These are phyloP conservation scores for Alliaria petiolata DNA, from an alignment of 345 rosid genomes.

Conservation along the genomic window DNA sequence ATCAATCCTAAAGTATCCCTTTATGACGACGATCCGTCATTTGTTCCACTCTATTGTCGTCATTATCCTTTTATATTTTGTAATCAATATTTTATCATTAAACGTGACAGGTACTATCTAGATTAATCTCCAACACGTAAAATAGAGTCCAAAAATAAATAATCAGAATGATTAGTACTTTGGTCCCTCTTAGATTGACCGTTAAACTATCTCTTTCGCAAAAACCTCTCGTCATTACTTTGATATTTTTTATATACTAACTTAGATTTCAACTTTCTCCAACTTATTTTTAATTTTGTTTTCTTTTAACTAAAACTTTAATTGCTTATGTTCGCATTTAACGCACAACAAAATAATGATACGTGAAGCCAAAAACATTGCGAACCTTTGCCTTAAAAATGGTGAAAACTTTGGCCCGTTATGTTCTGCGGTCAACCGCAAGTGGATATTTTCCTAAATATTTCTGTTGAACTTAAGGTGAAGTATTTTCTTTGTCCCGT, in stretches of 20 bases:
- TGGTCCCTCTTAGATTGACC: conserved; percentile 6
- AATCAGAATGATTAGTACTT: background rate
- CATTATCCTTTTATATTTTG: conserved; percentile 1
- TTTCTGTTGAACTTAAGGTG: background rate
- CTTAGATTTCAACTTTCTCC: background rate
- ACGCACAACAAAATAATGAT: background rate
- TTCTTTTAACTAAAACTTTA: background rate
- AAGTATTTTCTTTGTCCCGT: background rate
- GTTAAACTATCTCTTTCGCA: conserved; percentile 28
- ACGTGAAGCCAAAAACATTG: background rate
- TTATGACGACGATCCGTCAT: background rate
- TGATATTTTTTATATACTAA: background rate
- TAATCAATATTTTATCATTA: conserved; percentile 16
- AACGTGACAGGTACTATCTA: conserved; percentile 4
- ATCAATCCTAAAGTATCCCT: conserved; percentile 7
- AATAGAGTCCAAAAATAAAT: background rate
- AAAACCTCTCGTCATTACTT: background rate
- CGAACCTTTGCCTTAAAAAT: background rate
- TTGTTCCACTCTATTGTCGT: conserved; percentile 5
- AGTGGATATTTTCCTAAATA: background rate
- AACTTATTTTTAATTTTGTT: background rate
- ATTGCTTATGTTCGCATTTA: background rate
- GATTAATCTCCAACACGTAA: conserved; percentile 6
- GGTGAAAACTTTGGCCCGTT: background rate
- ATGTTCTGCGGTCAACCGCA: conserved; percentile 12